These are phyloP conservation scores for Rhexocercosporidium sp. DNA, from an alignment of 2,329 filamentous ascomycete genomes.

Conservation along the genomic window DNA sequence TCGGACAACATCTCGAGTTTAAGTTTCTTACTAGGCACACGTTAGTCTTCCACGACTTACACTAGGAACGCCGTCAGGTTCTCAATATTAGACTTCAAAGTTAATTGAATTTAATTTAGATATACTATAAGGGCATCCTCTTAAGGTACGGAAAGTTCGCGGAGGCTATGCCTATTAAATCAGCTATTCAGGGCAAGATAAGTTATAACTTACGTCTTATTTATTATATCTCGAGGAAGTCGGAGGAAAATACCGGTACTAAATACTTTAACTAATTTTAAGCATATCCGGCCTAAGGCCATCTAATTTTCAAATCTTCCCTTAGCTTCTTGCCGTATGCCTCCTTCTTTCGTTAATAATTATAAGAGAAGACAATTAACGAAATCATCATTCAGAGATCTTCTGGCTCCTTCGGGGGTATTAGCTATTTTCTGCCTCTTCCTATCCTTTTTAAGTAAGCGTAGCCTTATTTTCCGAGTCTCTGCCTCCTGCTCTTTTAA, in stretches of 20 bases:
- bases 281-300: not conserved
- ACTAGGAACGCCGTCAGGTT: too few relatives aligned
- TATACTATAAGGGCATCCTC: not conserved
- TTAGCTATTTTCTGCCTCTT: not conserved
- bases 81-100: not conserved
- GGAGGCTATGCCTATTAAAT: not conserved
- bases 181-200: not conserved
- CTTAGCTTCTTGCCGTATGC: not conserved
- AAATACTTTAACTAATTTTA: not conserved
- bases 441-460: not conserved
- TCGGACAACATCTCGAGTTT: not conserved
- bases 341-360: not conserved
- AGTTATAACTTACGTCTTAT: not conserved
- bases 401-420: not conserved
- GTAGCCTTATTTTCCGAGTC: not conserved
- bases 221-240: not conserved
- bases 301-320: not conserved
- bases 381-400: not conserved
- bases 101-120: not conserved
- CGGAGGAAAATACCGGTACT: not conserved
- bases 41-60: too few relatives aligned
- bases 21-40: too few relatives aligned
- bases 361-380: not conserved
- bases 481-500: slow-evolving; percentile 1
- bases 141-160: not conserved